Conservation (phyloP, 441 rosid genomes). For the Arabidopsis lyrata region DNA sequence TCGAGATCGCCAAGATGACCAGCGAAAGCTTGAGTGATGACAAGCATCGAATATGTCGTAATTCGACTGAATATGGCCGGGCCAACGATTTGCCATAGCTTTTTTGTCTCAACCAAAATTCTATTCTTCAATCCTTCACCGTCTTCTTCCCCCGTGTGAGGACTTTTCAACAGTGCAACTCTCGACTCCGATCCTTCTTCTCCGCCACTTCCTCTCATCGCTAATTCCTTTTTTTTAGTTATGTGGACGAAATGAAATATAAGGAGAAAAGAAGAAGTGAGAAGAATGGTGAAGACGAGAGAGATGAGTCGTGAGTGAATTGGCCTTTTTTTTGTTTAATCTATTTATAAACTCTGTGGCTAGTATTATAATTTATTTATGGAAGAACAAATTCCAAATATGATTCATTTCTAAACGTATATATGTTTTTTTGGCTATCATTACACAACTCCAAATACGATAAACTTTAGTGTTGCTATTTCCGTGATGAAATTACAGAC, state of each 20-base stretch:
- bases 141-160: conserved; percentile 45
- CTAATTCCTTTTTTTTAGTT: neutral
- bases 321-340: conserved; percentile 1
- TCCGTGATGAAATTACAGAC: neutral
- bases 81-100: conserved; percentile 84
- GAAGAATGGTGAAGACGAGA: conserved; percentile 9
- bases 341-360: neutral
- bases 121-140: conserved; percentile 37
- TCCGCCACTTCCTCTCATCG: conserved; percentile 29
- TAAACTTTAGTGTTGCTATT: neutral
- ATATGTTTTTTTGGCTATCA: neutral
- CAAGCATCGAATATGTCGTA: conserved; percentile 74
- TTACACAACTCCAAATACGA: neutral
- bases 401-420: neutral
- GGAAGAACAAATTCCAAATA: neutral
- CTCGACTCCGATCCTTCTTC: conserved; percentile 29
- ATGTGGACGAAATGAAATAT: neutral
- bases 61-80: conserved; percentile 80
- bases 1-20: conserved; percentile 88
- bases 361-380: neutral
- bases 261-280: neutral
- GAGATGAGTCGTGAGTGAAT: conserved; percentile 21
- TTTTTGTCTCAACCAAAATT: conserved; percentile 74
- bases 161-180: conserved; percentile 31
- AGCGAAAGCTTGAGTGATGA: conserved; percentile 89